Base-by-base conservation (phyloP, 805 yeast species). In the Metschnikowia matae region DNA sequence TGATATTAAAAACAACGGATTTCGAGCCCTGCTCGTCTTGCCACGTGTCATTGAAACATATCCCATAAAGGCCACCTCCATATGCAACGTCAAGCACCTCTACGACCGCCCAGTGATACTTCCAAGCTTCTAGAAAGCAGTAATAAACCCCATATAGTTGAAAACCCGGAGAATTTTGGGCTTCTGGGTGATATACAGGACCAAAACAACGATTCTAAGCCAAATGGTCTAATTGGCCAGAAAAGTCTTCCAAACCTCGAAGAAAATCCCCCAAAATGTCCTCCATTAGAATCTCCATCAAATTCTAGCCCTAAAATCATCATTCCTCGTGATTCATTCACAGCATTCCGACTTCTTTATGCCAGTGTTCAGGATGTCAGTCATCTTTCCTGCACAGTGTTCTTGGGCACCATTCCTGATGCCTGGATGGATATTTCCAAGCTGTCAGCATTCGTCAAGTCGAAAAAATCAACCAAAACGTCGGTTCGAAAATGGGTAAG, bases 401-500 rank as follows among this genome's bases (percentile, higher is more conserved):
- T 84, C 7, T 55, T 87, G 4, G 92, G 92, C 0, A 70, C 75
- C 0, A 62, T 83, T 2, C 92, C 91, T 0, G 64, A 66, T 21
- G 62, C 76, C 11, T 86, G 89, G 89, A 23, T 48, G 31, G 44
- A 35, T n/a, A 20, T 42, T n/a, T 34, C 54, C 14, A 39, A 26
- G 18, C 32, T 32, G 33, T 48, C 20, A 14, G 38, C 40, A 8
- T 5, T 48, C 11, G 36, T 50, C 43, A 31, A 39, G 17, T 44
- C 36, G 35, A 36, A 43, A 21, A 29, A 11, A 11, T 18, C 32
- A 11, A 41, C 38, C 42, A 40, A 29, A 11, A 33, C 37, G 11
- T 40, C 46, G 3, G 37, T 50, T 11, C 36, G 50, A 44, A 31
- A 20, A 10, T 53, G 49, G 51, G 29, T 49, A n/a, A 5, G 48